A percentile compares a stretch with the other conserved stretches of the same genome.
Evolutionary conservation across 768 basidiomycete species (phyloP).

Genomic region (Rhodocollybia butyracea): DNA sequence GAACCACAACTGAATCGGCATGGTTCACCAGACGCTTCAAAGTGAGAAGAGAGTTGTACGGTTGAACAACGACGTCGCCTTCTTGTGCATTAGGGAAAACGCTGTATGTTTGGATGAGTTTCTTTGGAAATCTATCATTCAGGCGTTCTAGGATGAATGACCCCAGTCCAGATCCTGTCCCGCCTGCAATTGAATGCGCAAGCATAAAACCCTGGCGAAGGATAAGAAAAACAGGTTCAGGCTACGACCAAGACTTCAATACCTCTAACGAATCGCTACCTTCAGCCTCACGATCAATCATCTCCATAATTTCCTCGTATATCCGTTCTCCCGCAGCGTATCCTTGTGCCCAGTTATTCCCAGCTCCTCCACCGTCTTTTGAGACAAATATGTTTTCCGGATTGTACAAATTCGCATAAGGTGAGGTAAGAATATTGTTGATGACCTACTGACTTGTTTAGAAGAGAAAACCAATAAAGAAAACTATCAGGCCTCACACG

Average conservation of each 20-base stretch:
- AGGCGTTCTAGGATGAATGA: constrained; percentile 96
- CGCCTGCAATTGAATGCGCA: constrained; percentile 98
- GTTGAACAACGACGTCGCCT: constrained; percentile 96
- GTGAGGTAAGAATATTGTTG: constrained; percentile 87
- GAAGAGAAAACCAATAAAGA: background rate
- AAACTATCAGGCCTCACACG: constrained; percentile 60
- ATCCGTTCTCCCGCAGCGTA: constrained; percentile 86
- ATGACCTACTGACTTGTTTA: constrained; percentile 65
- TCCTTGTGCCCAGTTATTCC: constrained; percentile 98
- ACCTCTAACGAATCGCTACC: constrained; percentile 97
- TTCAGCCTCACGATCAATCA: constrained; percentile 97
- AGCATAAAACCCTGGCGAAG: constrained; percentile 89
- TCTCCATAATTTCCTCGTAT: constrained; percentile 98
- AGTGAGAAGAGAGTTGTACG: constrained; percentile 93
- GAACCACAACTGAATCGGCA: constrained; percentile 94
- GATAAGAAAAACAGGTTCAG: background rate
- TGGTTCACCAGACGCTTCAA: constrained; percentile 93
- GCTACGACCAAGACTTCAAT: constrained; percentile 1
- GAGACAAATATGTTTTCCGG: constrained; percentile 97
- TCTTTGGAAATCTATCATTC: constrained; percentile 98
- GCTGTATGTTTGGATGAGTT: constrained; percentile 98
- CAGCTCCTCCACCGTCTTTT: constrained; percentile 97
- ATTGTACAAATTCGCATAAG: constrained; percentile 91
- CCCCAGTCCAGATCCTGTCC: constrained; percentile 96
- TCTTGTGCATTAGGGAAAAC: constrained; percentile 95